Percentiles rank a stretch among this genome's conserved stretches.
These are phyloP conservation scores for Lichtheimia hyalospora DNA, from an alignment of 371 early-diverging fungal genomes.

Conservation along the genomic window DNA sequence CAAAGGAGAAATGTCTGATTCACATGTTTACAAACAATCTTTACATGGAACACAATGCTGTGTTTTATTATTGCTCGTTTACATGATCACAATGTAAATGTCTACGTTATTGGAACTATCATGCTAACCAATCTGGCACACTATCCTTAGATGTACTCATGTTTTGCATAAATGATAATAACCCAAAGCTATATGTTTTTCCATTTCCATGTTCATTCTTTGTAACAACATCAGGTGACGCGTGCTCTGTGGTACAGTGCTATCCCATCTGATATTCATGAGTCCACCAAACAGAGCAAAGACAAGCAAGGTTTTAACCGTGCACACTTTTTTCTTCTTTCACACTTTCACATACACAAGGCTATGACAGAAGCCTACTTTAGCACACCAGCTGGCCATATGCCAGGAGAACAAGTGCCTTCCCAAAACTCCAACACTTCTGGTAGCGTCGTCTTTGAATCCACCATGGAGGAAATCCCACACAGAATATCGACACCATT, in stretches of 20 bases:
- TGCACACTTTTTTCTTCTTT: slow-evolving; percentile 8
- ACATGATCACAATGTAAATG: slow-evolving; percentile 40
- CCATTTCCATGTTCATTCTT: too few species aligned
- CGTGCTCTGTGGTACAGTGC: not conserved
- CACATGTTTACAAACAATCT: not conserved
- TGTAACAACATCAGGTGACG: not conserved
- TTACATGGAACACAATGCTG: slow-evolving; percentile 9
- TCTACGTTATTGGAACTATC: slow-evolving; percentile 57
- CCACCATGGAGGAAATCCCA: slow-evolving; percentile 12
- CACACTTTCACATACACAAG: slow-evolving; percentile 1
- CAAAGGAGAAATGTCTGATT: not conserved
- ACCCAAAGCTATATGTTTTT: too few species aligned
- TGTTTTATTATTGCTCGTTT: slow-evolving; percentile 29
- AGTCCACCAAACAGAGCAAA: not conserved
- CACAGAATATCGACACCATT: slow-evolving; percentile 13
- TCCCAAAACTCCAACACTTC: slow-evolving; percentile 21
- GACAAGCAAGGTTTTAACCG: not conserved
- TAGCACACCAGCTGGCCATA: slow-evolving; percentile 17
- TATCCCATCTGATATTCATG: slow-evolving; percentile 6
- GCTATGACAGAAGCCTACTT: slow-evolving; percentile 10
- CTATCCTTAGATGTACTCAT: slow-evolving; percentile 39
- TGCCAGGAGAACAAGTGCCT: slow-evolving; percentile 2
- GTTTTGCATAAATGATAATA: too few species aligned
- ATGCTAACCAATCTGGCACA: slow-evolving; percentile 26
- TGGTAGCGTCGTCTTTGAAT: slow-evolving; percentile 19